A percentile compares a stretch with the other conserved stretches of the same genome.
Evolutionary conservation across 805 yeast genomes (phyloP).

Genomic region (Ogataea corticis): DNA sequence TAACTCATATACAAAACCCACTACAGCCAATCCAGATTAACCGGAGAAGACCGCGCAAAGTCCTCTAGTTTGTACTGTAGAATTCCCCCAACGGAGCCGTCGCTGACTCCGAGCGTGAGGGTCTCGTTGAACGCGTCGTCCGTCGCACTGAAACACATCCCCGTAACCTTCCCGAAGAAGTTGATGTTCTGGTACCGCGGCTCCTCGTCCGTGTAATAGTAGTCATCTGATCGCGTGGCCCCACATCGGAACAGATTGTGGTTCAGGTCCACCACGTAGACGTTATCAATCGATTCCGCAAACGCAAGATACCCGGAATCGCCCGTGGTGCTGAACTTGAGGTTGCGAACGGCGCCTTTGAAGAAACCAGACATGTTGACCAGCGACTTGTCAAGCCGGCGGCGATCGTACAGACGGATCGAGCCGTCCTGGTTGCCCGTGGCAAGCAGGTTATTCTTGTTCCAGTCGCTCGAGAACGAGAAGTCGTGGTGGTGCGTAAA

Average conservation of each 20-base stretch:
- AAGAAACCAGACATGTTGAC: conserved; percentile 21
- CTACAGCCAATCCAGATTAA: conserved; percentile 21
- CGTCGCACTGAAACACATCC: conserved; percentile 45
- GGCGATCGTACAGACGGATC: conserved; percentile 51
- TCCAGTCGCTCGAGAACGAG: conserved; percentile 64
- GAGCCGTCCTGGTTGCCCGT: conserved; percentile 66
- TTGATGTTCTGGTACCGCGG: conserved; percentile 46
- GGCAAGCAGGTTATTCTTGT: conserved; percentile 41
- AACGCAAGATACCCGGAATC: conserved; percentile 45
- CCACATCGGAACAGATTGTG: background rate
- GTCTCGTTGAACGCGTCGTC: conserved; percentile 47
- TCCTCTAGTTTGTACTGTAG: conserved; percentile 42
- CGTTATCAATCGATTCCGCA: conserved; percentile 62
- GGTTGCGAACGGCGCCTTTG: conserved; percentile 52
- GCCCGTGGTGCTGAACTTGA: conserved; percentile 49
- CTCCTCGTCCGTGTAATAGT: conserved; percentile 5
- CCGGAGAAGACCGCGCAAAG: conserved; percentile 9
- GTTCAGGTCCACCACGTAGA: conserved; percentile 46
- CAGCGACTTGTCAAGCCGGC: conserved; percentile 30
- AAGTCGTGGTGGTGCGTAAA: conserved; percentile 53
- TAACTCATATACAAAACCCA: no score
- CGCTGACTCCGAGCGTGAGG: conserved; percentile 55
- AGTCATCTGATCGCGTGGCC: background rate
- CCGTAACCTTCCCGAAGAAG: conserved; percentile 59
- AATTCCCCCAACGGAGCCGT: conserved; percentile 58